A percentile compares a stretch with the other conserved stretches of the same genome.
Conservation (phyloP, 305 asterid genomes). For the Fraxinus paxiana region DNA sequence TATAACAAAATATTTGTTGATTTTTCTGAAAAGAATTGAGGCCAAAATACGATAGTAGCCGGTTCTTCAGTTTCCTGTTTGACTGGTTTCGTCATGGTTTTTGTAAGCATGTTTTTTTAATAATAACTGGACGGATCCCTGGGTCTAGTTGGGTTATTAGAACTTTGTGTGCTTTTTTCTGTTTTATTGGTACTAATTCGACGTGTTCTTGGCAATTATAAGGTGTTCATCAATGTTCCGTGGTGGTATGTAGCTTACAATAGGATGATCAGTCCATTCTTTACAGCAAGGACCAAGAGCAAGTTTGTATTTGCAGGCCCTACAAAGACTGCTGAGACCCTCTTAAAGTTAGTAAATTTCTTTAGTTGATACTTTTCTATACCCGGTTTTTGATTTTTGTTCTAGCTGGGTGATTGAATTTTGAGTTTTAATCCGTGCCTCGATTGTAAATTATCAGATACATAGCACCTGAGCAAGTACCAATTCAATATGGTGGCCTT, state of each 20-base stretch:
- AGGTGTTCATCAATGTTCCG: slow-evolving; percentile 97
- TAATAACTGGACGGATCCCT: background rate
- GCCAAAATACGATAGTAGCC: background rate
- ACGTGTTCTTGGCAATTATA: slow-evolving; percentile 12
- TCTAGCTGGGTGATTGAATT: background rate
- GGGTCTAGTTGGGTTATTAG: background rate
- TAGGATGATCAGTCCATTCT: slow-evolving; percentile 82
- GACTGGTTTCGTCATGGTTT: background rate
- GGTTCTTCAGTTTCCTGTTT: background rate
- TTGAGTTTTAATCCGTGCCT: background rate
- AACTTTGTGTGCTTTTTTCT: background rate
- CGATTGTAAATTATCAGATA: slow-evolving; percentile 39
- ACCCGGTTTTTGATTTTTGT: background rate
- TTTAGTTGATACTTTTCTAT: background rate
- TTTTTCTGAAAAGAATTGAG: background rate
- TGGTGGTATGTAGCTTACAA: slow-evolving; percentile 97
- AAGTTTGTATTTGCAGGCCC: slow-evolving; percentile 98
- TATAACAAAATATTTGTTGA: background rate
- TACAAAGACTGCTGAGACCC: slow-evolving; percentile 71
- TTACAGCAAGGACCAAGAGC: slow-evolving; percentile 93
- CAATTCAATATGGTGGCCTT: slow-evolving; percentile 86
- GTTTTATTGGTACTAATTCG: slow-evolving; percentile 2
- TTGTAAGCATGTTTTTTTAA: background rate
- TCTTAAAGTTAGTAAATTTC: slow-evolving; percentile 54
- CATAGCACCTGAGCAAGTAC: slow-evolving; percentile 82